Evolutionary conservation across 2,329 filamentous ascomycete species (phyloP), one percentile per base, ranked within the genome.

Genomic region (Claviceps quebecensis): DNA sequence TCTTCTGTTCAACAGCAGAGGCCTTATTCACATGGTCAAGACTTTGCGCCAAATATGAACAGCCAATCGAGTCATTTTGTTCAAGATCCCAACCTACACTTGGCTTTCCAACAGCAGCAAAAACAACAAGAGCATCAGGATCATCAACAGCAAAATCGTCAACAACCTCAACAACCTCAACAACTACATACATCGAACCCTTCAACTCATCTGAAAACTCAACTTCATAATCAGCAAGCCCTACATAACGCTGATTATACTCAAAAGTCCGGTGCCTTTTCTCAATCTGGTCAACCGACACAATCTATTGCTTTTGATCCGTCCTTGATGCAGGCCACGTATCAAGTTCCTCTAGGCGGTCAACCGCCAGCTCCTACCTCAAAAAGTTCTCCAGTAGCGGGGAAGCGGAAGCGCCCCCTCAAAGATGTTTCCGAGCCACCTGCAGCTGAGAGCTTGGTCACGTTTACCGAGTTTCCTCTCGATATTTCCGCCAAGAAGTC

Each of bases 351-450:
- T 23, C 39, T 37, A 7, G 19, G 41, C 7, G 19, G 17, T n/a
- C 22, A 47, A 36, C 38, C 46, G 2, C 17, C 51, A 37, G 49
- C 36, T 26, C 29, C 52, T 5, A 52, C 52, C 7, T 50, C 56
- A 9, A 54, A 54, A 39, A 65, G 68, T 22, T 62, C 63, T 17
- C 56, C 59, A 17, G 58, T 58, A 14, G 44, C 46, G 3, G 71
- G 69, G 58, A 71, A 68, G 59, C 65, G 67, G 40, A 72, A 71
- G 54, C 63, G 67, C 3, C 54, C 52, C 4, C 44, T 55, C 1
- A 71, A 64, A 56, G 19, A 22, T 26, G 41, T 26, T 34, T 29
- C 22, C 41, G 48, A 50, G 19, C 5, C 36, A n/a, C 5, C 48
- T 13, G 19, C 34, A 11, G 48, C 9, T 36, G 48, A 50, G 40